Base-by-base conservation (phyloP, 2,329 filamentous ascomycete species). In the Phialemoniopsis sp. region DNA sequence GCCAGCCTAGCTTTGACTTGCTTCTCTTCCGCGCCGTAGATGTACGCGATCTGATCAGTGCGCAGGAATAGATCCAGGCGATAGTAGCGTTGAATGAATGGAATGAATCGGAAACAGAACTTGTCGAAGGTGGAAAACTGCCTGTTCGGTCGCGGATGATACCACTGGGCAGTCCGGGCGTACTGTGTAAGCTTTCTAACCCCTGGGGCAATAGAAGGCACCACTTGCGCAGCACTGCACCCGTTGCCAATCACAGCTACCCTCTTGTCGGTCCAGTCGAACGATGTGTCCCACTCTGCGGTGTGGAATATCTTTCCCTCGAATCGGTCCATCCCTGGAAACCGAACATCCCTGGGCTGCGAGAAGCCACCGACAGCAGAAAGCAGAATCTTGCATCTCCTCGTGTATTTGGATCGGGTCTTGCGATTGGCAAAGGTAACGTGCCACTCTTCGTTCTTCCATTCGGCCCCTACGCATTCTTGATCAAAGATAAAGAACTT, bases 241-340 rank as follows among this genome's bases (percentile, higher is more conserved):
- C n/a, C 60, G 26, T 59, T 62, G 4, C 60, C 60, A n/a, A 65
- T 60, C 15, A 66, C 52, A 3, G 53, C 60, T 3, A 66, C 51
- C 3, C 51, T 43, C 47, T 64, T 64, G 32, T 46, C 53, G 10
- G 43, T 42, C 32, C 48, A 57, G 26, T 53, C 40, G 34, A 46
- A 40, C 30, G 29, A 41, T 34, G 58, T 17, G 37, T 30, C 31
- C 19, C 57, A 54, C 3, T 58, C 55, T 3, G 52, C 54, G 4
- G 53, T 56, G n/a, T 58, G 41, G 29, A 58, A 40, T 15, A 57
- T n/a, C n/a, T n/a, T n/a, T n/a, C n/a, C n/a, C n/a, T n/a, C n/a
- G n/a, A n/a, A n/a, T n/a, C n/a, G n/a, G n/a, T n/a, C n/a, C n/a
- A n/a, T n/a, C n/a, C n/a, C n/a, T n/a, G n/a, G n/a, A n/a, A n/a